Evolutionary conservation across 768 basidiomycete genomes (phyloP), one percentile per base, ranked within the genome.

Genomic region (Chiua virens): DNA sequence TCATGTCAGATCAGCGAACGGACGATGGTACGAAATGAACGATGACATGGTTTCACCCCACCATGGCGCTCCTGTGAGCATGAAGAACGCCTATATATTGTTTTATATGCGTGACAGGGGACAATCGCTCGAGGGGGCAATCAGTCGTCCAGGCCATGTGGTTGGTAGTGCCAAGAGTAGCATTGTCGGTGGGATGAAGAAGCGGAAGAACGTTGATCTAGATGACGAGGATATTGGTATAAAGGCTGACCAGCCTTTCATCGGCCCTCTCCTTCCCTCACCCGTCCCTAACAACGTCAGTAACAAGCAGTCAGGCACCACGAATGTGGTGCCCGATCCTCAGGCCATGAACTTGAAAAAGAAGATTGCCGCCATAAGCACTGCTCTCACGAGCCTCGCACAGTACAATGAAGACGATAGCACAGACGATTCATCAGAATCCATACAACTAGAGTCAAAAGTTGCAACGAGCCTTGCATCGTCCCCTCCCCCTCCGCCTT

Each of bases 1-100:
- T 17, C 86, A 82, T 60, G 83, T 97, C 61, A 90, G 85, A 66
- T 77, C 82, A 36, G 77, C 75, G 32, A 73, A 80, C 30, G 86
- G 83, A 11, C 72, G 72, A 32, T 99, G 95, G 95, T 85, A 80
- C 71, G 86, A 92, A 72, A 95, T 95, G 86, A 96, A 99, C 71
- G 97, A 99, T 65, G 92, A 94, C 25, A 74, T 74, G 41, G 87
- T 94, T 21, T 71, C 77, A 10, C 61, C 71, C 4, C 62, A 69
- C 14, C 64, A 57, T 17, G 55, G 67, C 15, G 58, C 79, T 5
- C 86, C 90, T 2, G 70, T 85, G 25, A 69, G 72, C 50, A 80
- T 84, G 72, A 86, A 83, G 70, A 90, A 81, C 62, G 97, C 97
- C 52, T 99, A 99, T 59, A 81, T 98, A 55, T 75, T 99, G 50